Conservation (phyloP, 2,329 filamentous ascomycete genomes). For the Scedosporium boydii region DNA sequence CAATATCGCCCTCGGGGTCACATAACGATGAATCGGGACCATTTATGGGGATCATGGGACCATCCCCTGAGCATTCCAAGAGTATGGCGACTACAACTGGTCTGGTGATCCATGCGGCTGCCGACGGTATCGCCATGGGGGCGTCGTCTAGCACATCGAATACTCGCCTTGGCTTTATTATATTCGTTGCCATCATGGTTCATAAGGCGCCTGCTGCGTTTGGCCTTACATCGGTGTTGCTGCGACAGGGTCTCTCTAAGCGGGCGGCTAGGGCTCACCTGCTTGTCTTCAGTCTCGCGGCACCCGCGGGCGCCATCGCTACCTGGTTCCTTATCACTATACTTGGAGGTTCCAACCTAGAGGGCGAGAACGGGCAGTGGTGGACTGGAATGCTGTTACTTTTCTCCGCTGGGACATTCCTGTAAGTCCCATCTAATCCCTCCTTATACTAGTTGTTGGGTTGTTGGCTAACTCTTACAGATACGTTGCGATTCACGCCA, state of each 20-base stretch:
- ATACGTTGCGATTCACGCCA: conserved; percentile 97
- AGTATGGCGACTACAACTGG: conserved; percentile 80
- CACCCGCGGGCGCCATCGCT: conserved; percentile 72
- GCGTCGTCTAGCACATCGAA: conserved; percentile 72
- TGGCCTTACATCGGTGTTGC: conserved; percentile 77
- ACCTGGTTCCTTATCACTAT: conserved; percentile 76
- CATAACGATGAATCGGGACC: conserved; percentile 46
- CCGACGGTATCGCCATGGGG: conserved; percentile 91
- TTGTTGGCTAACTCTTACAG: conserved; percentile 29
- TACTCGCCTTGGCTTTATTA: conserved; percentile 73
- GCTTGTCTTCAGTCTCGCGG: conserved; percentile 83
- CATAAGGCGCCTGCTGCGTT: conserved; percentile 96
- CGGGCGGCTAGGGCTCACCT: conserved; percentile 76
- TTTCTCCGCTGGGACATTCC: conserved; percentile 93
- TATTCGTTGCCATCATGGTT: conserved; percentile 94
- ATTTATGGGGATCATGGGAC: conserved; percentile 49
- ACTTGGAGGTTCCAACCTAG: conserved; percentile 50
- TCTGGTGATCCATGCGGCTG: conserved; percentile 89
- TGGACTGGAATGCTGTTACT: conserved; percentile 86
- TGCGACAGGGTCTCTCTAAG: conserved; percentile 87
- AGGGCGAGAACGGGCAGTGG: conserved; percentile 61
- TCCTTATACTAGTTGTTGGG: conserved; percentile 11
- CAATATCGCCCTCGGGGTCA: conserved; percentile 32
- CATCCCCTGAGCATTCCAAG: conserved; percentile 47
- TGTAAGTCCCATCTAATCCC: conserved; percentile 47